Evolutionary conservation across 1,284 basidiomycete species (phyloP).

Genomic region (Ganoderma sinense): DNA sequence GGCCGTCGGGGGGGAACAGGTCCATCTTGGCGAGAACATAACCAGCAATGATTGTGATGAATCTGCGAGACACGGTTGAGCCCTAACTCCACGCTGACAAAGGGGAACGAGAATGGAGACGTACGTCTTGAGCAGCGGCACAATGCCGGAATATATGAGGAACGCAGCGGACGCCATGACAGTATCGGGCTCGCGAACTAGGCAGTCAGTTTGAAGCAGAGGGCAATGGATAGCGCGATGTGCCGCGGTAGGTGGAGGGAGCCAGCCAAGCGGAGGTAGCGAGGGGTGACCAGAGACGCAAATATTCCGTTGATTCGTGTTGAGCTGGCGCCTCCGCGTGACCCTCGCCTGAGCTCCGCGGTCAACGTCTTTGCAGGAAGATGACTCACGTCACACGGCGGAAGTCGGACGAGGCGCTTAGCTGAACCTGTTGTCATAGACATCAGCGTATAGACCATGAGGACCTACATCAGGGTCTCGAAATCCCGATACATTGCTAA

Average conservation of each 20-base stretch:
- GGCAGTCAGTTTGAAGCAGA: not conserved
- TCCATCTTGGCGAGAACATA: slow-evolving; percentile 43
- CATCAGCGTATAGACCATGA: not conserved
- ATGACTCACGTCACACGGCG: not conserved
- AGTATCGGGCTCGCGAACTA: no score
- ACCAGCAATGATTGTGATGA: slow-evolving; percentile 45
- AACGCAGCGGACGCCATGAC: slow-evolving; percentile 39
- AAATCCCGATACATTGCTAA: not conserved
- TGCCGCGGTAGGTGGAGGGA: not conserved
- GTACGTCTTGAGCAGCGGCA: slow-evolving; percentile 42
- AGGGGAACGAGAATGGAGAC: slow-evolving; percentile 4
- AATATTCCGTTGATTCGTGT: not conserved
- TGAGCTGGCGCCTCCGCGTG: not conserved
- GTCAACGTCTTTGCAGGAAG: not conserved
- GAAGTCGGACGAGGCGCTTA: not conserved
- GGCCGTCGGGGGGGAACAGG: slow-evolving; percentile 45
- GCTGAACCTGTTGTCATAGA: not conserved
- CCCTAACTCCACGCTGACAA: not conserved
- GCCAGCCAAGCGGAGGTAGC: not conserved
- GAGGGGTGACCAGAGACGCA: no score
- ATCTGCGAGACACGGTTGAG: slow-evolving; percentile 30
- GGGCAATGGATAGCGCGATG: not conserved
- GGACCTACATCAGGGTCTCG: not conserved
- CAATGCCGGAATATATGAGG: slow-evolving; percentile 42
- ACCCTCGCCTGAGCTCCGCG: not conserved